Base-by-base conservation (phyloP, 148 eudicot species). In the Vaccinium macrocarpon region DNA sequence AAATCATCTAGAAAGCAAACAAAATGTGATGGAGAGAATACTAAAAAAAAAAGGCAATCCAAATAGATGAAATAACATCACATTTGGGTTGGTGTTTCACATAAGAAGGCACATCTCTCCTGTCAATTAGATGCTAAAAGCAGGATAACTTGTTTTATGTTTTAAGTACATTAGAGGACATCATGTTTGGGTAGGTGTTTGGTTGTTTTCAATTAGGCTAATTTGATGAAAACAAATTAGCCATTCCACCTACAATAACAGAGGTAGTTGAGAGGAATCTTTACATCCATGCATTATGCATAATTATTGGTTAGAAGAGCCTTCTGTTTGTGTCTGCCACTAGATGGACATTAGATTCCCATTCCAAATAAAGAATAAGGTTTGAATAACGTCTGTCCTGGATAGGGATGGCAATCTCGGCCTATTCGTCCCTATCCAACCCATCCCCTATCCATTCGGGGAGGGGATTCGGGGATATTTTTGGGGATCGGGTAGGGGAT, bases 301-400 rank as follows among this genome's bases (percentile, higher is more conserved):
- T 32, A 64, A 38, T 23, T 50, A 77, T 48, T 42, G 23, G n/a
- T 16, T 32, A 38, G 49, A 72, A 84, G 50, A 75, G 46, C 68
- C 61, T 32, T 83, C 68, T 68, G 57, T 78, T 38, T 81, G 52
- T 82, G 88, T 86, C 90, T 86, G 88, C 88, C 90, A 86, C 87
- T 82, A 84, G 68, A 84, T 53, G 87, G 73, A 84, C 88, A 89
- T 53, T 79, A 82, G 87, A 84, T 89, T 89, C 90, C 87, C 48
- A 27, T 71, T 86, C 76, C 83, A 52, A 82, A 81, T 71, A 21
- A 82, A 74, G 74, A 46, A 79, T n/a, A n/a, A 25, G 27, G 27
- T 73, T n/a, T 62, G 55, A 61, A n/a, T 21, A 38, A 11, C 35
- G 82, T 38, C 29, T 61, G 52, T 55, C 23, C 72, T 35, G 73